Conservation (phyloP, 2,329 filamentous ascomycete species). For the Penicillium sp. region DNA sequence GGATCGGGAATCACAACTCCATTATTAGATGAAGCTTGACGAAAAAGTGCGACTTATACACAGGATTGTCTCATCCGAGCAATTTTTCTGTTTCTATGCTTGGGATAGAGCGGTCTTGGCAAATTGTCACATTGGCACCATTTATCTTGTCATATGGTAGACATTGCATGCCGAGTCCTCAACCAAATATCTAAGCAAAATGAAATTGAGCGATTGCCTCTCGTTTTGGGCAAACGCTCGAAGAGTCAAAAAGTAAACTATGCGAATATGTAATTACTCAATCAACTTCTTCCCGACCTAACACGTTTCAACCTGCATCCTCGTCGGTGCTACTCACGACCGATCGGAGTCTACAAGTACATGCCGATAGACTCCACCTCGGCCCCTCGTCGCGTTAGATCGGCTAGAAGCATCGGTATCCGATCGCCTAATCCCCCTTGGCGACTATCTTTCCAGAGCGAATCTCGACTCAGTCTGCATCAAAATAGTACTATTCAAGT, state of each 20-base stretch:
- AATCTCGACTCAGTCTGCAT: background rate
- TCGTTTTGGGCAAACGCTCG: background rate
- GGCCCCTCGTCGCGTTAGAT: background rate
- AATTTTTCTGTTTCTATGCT: background rate
- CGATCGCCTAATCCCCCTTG: background rate
- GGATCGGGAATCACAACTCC: background rate
- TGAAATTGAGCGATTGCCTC: too few species aligned
- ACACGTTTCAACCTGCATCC: background rate
- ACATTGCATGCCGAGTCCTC: background rate
- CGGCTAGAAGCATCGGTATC: conserved; percentile 6
- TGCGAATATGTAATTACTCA: background rate
- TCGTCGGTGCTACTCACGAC: background rate
- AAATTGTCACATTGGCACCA: background rate
- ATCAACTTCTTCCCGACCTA: background rate
- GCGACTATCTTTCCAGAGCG: conserved; percentile 1
- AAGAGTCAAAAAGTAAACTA: background rate
- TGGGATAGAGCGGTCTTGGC: background rate
- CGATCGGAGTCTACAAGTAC: conserved; percentile 8
- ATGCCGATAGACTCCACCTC: conserved; percentile 9
- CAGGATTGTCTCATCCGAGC: background rate
- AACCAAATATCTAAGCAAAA: background rate
- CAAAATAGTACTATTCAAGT: background rate
- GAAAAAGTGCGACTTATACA: background rate
- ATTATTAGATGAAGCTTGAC: background rate
- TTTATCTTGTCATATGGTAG: background rate